Base-by-base conservation (phyloP, 2,329 filamentous ascomycete species). In the Magnaporthiopsis incrustans region DNA sequence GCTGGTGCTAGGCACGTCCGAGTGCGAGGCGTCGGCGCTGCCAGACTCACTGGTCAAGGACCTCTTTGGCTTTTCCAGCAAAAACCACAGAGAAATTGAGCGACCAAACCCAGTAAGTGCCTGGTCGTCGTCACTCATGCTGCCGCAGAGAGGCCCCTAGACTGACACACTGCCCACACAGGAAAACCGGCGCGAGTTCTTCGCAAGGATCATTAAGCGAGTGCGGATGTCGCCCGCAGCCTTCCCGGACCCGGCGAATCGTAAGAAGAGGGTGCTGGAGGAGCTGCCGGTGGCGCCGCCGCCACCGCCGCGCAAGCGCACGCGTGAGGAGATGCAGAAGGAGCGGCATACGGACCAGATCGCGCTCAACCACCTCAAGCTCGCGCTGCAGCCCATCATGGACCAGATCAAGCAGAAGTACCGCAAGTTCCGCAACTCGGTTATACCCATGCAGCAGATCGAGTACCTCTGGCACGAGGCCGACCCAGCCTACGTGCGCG, bases 381-480 rank as follows among this genome's bases (percentile, higher is more conserved):
- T 96, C 56, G 82, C 89, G 63, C 86, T 99, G 64, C 93, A 97
- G 75, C 92, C 91, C 2, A 91, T 98, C 69, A 97, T 99, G 92
- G 94, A 99, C 69, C 92, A 97, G 76, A 91, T 99, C 73, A 95
- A 96, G 74, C 57, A 59, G 62, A 92, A 90, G 73, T 96, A 97
- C 77, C 91, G 89, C 73, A 92, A 92, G 69, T 98, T 98, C 77
- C 85, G 92, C 66, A 86, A 87, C 64, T 89, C 91, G 1, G 85
- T 91, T 57, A 89, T 99, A 66, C 86, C 91, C 2, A 87, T 91
- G 62, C 75, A 77, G 14, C 84, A 88, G 67, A 92, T 96, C 65
- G 82, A 87, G 26, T 97, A 98, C 73, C 81, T 98, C 1, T 91
- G 91, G 71, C 87, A 92, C 33, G 94, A 98, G 73, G 84, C 88